A percentile compares a stretch with the other conserved stretches of the same genome.
These are phyloP conservation scores for Melanomma pulvis-pyrius DNA, from an alignment of 495 filamentous ascomycete species.

Conservation along the genomic window DNA sequence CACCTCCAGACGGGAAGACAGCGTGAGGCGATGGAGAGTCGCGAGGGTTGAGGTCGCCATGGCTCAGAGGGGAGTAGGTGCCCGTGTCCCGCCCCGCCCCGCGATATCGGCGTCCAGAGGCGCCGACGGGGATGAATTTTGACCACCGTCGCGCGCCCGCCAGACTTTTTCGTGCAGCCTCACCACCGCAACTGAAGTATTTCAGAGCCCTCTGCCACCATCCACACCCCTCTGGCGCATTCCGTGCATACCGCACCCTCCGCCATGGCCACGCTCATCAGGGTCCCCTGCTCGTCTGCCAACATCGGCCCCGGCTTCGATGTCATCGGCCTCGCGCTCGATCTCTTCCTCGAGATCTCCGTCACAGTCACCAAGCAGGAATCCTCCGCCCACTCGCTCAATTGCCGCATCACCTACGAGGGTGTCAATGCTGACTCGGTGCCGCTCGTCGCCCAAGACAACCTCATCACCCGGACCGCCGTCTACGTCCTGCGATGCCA, in stretches of 20 bases:
- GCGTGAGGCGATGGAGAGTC: no score
- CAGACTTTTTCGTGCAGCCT: neutral
- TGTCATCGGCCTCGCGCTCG: slow-evolving; percentile 91
- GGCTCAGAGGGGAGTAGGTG: no score
- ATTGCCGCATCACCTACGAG: slow-evolving; percentile 88
- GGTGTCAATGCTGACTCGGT: slow-evolving; percentile 79
- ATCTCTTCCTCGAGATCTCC: slow-evolving; percentile 82
- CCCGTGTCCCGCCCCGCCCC: neutral
- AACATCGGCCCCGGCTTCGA: slow-evolving; percentile 98
- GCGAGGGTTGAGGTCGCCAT: no score
- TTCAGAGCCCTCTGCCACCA: neutral
- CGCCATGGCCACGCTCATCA: slow-evolving; percentile 38
- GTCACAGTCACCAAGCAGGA: slow-evolving; percentile 63
- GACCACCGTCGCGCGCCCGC: neutral
- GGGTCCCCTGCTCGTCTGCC: slow-evolving; percentile 81
- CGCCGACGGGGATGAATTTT: neutral
- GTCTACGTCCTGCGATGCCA: slow-evolving; percentile 93
- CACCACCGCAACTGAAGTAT: neutral
- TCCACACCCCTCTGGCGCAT: neutral
- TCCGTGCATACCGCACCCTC: neutral
- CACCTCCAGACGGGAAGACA: no score
- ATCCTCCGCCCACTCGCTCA: slow-evolving; percentile 64
- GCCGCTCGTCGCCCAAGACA: slow-evolving; percentile 73
- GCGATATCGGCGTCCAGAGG: neutral
- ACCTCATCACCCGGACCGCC: slow-evolving; percentile 88